phyloP scores from a whole-genome alignment of 2,329 filamentous ascomycete genomes.

The Didymella glomerata region DNA sequence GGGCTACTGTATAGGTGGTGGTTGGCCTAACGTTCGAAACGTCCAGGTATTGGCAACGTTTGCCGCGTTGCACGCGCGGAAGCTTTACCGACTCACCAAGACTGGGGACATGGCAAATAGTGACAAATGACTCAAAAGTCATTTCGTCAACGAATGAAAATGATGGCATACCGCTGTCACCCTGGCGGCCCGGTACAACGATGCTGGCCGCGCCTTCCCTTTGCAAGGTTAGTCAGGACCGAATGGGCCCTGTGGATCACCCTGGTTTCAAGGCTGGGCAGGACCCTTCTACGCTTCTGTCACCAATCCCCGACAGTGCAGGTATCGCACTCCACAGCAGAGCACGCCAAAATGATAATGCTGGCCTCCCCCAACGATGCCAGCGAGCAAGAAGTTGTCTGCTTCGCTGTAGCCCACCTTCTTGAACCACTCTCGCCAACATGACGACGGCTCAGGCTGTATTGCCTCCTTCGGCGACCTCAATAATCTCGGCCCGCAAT shows the following conservation, averaged over 20 bases:
- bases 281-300: constrained; percentile 20
- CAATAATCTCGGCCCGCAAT: constrained; percentile 20
- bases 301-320: constrained; percentile 24
- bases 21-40: constrained; percentile 9
- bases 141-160: constrained; percentile 12
- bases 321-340: constrained; percentile 22
- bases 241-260: neutral
- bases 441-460: constrained; percentile 16
- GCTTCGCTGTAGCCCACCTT: constrained; percentile 4
- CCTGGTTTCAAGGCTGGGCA: constrained; percentile 1
- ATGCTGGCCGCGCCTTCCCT: neutral
- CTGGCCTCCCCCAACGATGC: constrained; percentile 8
- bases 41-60: neutral
- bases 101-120: neutral
- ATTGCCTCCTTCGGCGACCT: constrained; percentile 12
- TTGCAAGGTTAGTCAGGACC: constrained; percentile 1
- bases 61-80: constrained; percentile 2
- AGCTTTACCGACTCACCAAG: constrained; percentile 2
- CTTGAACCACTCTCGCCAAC: constrained; percentile 9
- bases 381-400: constrained; percentile 5
- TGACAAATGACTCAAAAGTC: constrained; percentile 8
- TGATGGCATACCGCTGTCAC: constrained; percentile 16
- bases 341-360: constrained; percentile 16
- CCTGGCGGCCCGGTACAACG: constrained; percentile 7
- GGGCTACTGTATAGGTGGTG: constrained; percentile 1